Base-by-base conservation (phyloP, 139 green algal species). In the Chlamydomonas eustigma region DNA sequence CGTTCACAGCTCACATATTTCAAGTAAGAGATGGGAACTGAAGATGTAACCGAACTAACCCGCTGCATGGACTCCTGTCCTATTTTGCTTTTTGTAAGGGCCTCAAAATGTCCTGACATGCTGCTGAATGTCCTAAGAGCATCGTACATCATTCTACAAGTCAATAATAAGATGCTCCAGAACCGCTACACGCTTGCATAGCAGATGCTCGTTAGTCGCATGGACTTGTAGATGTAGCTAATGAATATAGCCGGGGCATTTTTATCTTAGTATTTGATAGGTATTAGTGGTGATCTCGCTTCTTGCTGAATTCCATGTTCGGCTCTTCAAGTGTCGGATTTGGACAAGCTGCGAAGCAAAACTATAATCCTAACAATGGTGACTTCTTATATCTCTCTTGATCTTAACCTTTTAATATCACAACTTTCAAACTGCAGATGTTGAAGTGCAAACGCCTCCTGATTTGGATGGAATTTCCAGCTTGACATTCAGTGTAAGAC, bases 401-500 rank as follows among this genome's bases (percentile, higher is more conserved):
- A 22, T 33, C n/a, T 28, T 28, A 8, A 6, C 6, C 52, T 6
- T 28, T 31, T 68, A 37, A 22, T 68, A 4, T 31, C 52, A 33
- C 22, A 31, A 8, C 34, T 31, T 35, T 22, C 6, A 22, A 68
- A 28, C 44, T 22, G 69, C 52, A 51, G 90, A 96, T 39, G 51
- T 92, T 2, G 89, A 97, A 72, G 85, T 97, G 33, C 37, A 78
- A 32, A 83, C 83, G 2, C 81, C 88, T 0, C 81, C 50, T 0
- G 81, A 90, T 51, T 33, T 77, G 32, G 95, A 99, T 73, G 88
- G 91, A 25, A 89, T 99, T 24, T 91, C 82, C 64, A 94, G 86
- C 80, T 25, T 99, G 1, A 71, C 64, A 25, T 99, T 95, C 74
- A 97, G 89, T 77, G 68, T 75, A 24, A 74, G 66, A 39, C 28